phyloP scores from a whole-genome alignment of 176 grass and related monocot species.

The Musa acuminata region DNA sequence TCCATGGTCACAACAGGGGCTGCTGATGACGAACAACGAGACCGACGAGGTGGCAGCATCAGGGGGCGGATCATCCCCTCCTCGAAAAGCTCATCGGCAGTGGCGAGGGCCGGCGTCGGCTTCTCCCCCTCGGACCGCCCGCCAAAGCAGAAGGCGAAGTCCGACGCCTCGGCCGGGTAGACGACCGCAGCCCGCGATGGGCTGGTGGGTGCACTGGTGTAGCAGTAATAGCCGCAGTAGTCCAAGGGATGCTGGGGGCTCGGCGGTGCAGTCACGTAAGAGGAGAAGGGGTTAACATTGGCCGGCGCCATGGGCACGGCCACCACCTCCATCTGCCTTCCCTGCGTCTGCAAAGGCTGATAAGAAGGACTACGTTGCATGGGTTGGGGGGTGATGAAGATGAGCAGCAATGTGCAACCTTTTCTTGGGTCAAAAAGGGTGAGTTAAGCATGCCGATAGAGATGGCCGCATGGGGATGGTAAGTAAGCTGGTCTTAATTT shows the following conservation, averaged over 20 bases:
- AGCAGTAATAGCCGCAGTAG: conserved; percentile 41
- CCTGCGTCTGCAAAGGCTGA: neutral
- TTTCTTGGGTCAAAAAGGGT: no score
- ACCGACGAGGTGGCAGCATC: conserved; percentile 23
- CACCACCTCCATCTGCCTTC: conserved; percentile 52
- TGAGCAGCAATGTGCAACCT: no score
- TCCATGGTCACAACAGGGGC: conserved; percentile 7
- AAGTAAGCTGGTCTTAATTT: no score
- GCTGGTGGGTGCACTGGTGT: conserved; percentile 72
- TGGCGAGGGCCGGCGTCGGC: conserved; percentile 36
- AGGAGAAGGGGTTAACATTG: conserved; percentile 13
- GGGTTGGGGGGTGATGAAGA: no score
- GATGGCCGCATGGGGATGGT: no score
- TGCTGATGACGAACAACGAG: neutral
- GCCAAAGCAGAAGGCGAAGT: conserved; percentile 54
- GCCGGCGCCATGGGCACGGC: conserved; percentile 36
- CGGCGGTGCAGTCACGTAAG: conserved; percentile 38
- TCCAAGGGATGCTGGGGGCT: conserved; percentile 36
- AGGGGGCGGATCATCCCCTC: conserved; percentile 77
- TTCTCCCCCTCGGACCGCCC: conserved; percentile 25
- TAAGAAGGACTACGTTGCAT: no score
- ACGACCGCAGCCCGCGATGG: conserved; percentile 33
- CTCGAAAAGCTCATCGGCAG: conserved; percentile 98
- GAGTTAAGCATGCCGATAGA: no score
- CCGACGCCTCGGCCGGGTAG: conserved; percentile 18